A percentile compares a stretch with the other conserved stretches of the same genome.
phyloP scores from a whole-genome alignment of 1,139 yeast species.

The Suhomyces bolitotheri region DNA sequence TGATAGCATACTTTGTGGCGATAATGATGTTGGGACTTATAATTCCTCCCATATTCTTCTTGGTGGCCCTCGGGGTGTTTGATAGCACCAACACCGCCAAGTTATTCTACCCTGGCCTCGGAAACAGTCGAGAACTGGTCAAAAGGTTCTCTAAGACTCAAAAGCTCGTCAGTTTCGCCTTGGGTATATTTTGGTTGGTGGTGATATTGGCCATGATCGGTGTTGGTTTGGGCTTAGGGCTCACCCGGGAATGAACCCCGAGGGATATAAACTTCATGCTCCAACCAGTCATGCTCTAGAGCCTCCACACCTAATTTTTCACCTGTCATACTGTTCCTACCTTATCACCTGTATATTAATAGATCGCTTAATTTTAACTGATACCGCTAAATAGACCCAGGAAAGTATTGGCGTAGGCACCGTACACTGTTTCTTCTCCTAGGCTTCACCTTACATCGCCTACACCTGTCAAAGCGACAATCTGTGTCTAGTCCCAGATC shows the following conservation, averaged over 20 bases:
- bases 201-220: conserved; percentile 43
- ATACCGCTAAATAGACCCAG: no score
- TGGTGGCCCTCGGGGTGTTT: conserved; percentile 35
- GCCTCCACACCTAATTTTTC: no score
- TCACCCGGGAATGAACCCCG: conserved; percentile 7
- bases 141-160: conserved; percentile 33
- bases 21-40: conserved; percentile 34
- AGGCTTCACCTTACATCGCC: no score
- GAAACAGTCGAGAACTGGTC: conserved; percentile 16
- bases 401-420: no score
- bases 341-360: no score
- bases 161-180: conserved; percentile 30
- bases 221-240: conserved; percentile 39
- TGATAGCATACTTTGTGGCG: conserved; percentile 5
- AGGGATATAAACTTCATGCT: no score
- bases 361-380: no score
- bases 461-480: no score
- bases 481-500: no score
- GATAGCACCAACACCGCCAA: conserved; percentile 26
- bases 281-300: no score
- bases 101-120: conserved; percentile 24
- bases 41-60: conserved; percentile 38
- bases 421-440: no score
- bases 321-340: no score
- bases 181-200: conserved; percentile 38